Conservation (phyloP, 768 basidiomycete species). For the Panaeolus papilionaceus region DNA sequence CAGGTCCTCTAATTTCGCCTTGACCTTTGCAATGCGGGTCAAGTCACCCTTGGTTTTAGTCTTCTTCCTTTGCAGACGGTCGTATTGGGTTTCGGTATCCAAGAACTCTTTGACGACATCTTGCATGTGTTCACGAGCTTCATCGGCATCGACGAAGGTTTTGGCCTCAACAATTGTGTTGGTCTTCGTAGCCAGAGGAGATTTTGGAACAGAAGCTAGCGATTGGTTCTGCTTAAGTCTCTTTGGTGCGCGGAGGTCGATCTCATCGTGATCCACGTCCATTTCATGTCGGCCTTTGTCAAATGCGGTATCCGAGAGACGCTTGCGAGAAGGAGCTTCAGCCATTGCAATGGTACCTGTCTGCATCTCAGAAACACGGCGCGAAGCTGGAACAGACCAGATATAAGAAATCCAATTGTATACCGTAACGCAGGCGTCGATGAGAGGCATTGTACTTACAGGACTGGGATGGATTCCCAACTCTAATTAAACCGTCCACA, state of each 20-base stretch:
- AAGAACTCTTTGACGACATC: constrained; percentile 23
- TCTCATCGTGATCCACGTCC: not conserved
- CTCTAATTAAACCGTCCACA: not conserved
- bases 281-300: not conserved
- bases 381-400: not conserved
- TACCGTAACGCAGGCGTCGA: constrained; percentile 1
- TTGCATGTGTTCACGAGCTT: constrained; percentile 22
- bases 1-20: constrained; percentile 17
- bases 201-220: not conserved
- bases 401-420: not conserved
- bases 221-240: not conserved
- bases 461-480: not conserved
- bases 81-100: constrained; percentile 18
- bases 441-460: not conserved
- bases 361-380: not conserved
- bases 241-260: not conserved
- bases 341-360: not conserved
- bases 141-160: constrained; percentile 19
- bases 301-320: not conserved
- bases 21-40: constrained; percentile 17
- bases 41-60: constrained; percentile 24
- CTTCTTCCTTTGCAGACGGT: constrained; percentile 23
- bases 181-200: not conserved
- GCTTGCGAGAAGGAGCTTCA: not conserved
- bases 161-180: not conserved